Conservation (phyloP, 306 rosid species). For the Trifolium fragiferum region DNA sequence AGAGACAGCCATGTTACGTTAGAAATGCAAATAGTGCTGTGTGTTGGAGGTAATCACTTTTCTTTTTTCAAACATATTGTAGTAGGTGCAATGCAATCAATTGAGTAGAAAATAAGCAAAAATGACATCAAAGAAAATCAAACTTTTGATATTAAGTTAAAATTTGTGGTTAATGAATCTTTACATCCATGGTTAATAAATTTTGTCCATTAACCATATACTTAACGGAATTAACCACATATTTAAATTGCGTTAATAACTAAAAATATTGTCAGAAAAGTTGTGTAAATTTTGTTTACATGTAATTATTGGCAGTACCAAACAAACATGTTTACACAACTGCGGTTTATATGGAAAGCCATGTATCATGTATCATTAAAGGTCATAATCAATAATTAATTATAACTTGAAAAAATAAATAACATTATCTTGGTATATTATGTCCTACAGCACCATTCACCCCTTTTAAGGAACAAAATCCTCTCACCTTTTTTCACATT, state of each 20-base stretch:
- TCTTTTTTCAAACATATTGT: background rate
- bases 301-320: background rate
- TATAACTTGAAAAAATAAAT: background rate
- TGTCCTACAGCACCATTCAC: conserved; percentile 16
- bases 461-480: conserved; percentile 24
- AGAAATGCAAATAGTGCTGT: background rate
- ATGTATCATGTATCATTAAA: background rate
- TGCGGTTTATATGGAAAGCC: background rate
- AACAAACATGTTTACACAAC: background rate
- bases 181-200: no score
- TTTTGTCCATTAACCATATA: no score
- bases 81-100: conserved; percentile 8
- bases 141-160: background rate
- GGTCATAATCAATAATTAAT: conserved; percentile 32
- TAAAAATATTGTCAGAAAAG: no score
- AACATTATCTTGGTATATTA: background rate
- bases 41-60: conserved; percentile 5
- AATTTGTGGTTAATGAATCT: no score
- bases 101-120: background rate
- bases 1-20: conserved; percentile 31
- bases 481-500: conserved; percentile 17
- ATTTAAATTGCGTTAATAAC: no score
- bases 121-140: conserved; percentile 16
- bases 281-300: no score
- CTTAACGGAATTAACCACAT: no score